phyloP scores from a whole-genome alignment of 1,284 basidiomycete species.

The Tetrapyrgos nigripes region DNA sequence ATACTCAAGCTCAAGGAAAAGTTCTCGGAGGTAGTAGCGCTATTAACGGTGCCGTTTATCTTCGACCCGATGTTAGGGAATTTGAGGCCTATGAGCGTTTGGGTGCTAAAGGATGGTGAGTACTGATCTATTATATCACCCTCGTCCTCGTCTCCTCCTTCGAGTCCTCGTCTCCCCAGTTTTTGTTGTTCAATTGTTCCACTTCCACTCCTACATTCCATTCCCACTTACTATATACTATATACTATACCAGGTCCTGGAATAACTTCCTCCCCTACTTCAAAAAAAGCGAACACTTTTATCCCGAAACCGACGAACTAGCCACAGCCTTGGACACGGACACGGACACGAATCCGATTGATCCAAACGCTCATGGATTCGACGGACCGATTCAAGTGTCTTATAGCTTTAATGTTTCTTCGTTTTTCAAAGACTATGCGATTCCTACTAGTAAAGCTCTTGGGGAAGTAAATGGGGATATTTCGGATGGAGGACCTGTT shows the following conservation, averaged over 20 bases:
- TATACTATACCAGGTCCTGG: conserved; percentile 10
- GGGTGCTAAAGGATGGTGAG: conserved; percentile 17
- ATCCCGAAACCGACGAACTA: not conserved
- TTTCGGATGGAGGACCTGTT: not conserved
- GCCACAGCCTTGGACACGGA: too few species aligned
- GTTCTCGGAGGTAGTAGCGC: conserved; percentile 13
- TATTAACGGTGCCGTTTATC: conserved; percentile 17
- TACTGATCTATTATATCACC: not conserved
- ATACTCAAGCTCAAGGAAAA: conserved; percentile 7
- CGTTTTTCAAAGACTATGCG: conserved; percentile 1
- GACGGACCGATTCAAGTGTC: not conserved
- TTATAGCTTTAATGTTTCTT: not conserved
- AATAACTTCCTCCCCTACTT: conserved; percentile 12
- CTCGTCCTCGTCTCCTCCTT: too few species aligned
- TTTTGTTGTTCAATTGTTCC: too few species aligned
- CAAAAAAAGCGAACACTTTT: conserved; percentile 14
- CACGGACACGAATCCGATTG: too few species aligned
- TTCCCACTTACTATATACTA: not conserved
- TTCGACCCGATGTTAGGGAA: conserved; percentile 15
- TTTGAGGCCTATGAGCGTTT: not conserved
- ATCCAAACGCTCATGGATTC: not conserved
- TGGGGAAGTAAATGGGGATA: not conserved
- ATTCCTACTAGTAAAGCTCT: not conserved
- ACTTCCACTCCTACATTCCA: too few species aligned
- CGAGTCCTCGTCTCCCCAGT: too few species aligned